Evolutionary conservation across 257 asterid species (phyloP), one percentile per base, ranked within the genome.

Genomic region (Salvia miltiorrhiza): DNA sequence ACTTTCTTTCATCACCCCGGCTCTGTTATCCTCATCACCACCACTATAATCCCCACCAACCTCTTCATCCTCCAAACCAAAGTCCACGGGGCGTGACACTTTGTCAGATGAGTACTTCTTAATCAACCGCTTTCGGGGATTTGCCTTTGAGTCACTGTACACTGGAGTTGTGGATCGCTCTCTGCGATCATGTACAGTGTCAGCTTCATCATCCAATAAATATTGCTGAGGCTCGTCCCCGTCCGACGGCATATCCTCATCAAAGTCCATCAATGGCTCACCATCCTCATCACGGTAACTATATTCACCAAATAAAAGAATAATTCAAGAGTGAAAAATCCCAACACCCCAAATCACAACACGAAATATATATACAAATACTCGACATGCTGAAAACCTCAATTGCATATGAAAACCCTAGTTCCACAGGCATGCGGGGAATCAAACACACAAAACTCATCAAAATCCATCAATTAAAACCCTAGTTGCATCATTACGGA

Each of bases 241-340:
- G 77, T 90, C 97, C 30, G 96, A 86, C 20, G 55, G 84, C 39
- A 83, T 24, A 65, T 82, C 92, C 67, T 84, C 90, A 52, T 84
- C 94, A 19, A 80, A 90, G 57, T 88, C 85, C 87, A 90, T 83
- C 85, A 88, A 70, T 3, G 90, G 93, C 84, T 86, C 96, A 26
- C 97, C 97, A 39, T 88, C 88, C 76, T 90, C 97, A 72, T 88
- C 96, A 14, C 80, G 71, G 73, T 82, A 78, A 58, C 95, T 90
- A 78, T 78, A 52, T 69, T 33, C 75, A 65, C 39, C 16, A 37
- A 55, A 70, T 12, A 21, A 37, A 67, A 11, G 9, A 59, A 55
- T 23, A 56, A 26, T 57, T 69, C 67, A 57, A 30, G 13, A 16
- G 23, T 16, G 24, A 28, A 44, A 41, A 57, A 59, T 66, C 73